These are phyloP conservation scores for Ehretia macrophylla DNA, from an alignment of 257 asterid genomes.

Conservation along the genomic window DNA sequence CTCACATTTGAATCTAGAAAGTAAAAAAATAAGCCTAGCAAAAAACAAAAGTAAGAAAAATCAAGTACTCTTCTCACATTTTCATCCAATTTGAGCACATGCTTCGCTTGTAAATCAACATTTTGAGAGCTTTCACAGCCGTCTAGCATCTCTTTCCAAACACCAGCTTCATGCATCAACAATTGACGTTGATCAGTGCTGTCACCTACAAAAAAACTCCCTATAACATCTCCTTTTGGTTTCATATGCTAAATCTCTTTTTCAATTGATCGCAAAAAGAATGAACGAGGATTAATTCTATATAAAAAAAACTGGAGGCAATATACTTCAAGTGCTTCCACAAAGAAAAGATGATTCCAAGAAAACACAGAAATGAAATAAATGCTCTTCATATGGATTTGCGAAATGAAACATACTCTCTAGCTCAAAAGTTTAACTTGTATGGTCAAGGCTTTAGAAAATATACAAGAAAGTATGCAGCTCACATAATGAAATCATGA, in stretches of 20 bases:
- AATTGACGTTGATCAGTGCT: constrained; percentile 30
- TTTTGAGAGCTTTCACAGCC: constrained; percentile 33
- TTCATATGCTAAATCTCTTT: constrained; percentile 5
- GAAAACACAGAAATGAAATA: no score
- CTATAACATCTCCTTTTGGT: constrained; percentile 20
- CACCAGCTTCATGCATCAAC: constrained; percentile 35
- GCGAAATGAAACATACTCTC: no score
- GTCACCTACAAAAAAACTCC: constrained; percentile 40
- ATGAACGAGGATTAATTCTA: neutral
- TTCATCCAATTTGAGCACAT: constrained; percentile 17
- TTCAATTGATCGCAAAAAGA: neutral
- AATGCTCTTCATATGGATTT: no score
- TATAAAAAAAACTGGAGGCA: no score
- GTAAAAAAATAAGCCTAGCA: constrained; percentile 7
- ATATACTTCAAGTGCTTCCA: no score
- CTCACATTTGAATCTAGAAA: no score
- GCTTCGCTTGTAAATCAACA: constrained; percentile 32
- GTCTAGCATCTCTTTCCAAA: constrained; percentile 56
- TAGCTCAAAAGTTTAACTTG: no score
- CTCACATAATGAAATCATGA: no score
- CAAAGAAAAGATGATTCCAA: no score
- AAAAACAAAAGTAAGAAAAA: neutral
- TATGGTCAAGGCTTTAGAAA: no score
- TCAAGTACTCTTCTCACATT: constrained; percentile 28
- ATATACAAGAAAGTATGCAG: no score